Evolutionary conservation across 2,329 filamentous ascomycete genomes (phyloP), one percentile per base, ranked within the genome.

Genomic region (Huntiella bhutanensis): DNA sequence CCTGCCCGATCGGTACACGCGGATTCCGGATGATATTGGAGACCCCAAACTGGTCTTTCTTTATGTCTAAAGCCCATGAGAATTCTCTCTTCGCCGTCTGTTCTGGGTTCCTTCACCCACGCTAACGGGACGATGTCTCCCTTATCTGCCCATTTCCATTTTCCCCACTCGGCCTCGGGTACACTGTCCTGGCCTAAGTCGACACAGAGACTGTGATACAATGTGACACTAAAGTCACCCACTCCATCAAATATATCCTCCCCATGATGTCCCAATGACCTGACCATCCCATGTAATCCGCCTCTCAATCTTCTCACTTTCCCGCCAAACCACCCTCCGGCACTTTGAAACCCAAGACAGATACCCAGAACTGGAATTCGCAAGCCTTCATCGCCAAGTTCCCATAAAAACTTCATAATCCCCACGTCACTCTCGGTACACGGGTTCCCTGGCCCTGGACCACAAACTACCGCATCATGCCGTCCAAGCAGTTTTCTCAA

Each of bases 1-100:
- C 81, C 78, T 50, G 71, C 70, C 3, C 67, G 62, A 35, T 83
- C 81, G 3, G 86, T 92, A 58, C 85, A 93, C 11, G 85, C 73
- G 0, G 84, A 93, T 59, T 95, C 86, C 0, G 86, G 86, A 56
- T 94, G 86, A 55, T 91, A 94, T 57, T 94, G 87, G 13, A 94
- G 68, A 0, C 82, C 87, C 78, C 82, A 92, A 52, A 88, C 82
- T 0, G 87, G 86, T 52, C 75, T 78, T 1, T 52, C 56, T 13
- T 58, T 62, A 58, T 93, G 85, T 52, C 69, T 73, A 12, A 79
- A 75, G 0, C 73, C 82, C 83, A 92, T 92, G n/a, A 91, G 60
- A 3, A 86, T 69, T 37, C 69, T 63, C 55, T 74, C 70, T 6
- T 55, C 53, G 8, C 57, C 55, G 1, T 60, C 60, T 3, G 59